Percentiles rank a stretch among this genome's conserved stretches.
These are phyloP conservation scores for Coprinopsis strossmayeri DNA, from an alignment of 768 basidiomycete species.

Conservation along the genomic window DNA sequence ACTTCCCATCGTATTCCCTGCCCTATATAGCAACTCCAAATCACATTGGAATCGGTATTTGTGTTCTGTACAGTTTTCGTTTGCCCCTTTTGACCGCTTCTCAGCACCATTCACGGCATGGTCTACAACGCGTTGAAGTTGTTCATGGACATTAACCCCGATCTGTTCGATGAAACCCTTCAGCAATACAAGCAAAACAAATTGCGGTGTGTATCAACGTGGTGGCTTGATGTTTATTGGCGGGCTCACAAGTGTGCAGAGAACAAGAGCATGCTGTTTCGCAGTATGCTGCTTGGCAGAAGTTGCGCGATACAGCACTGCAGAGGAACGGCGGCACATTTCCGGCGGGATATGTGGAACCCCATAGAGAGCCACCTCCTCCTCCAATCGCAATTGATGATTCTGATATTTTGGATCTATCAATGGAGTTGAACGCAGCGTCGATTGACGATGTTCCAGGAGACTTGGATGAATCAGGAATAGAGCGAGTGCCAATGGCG, in stretches of 20 bases:
- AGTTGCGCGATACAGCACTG: slow-evolving; percentile 69
- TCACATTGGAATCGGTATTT: slow-evolving; percentile 97
- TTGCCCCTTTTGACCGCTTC: slow-evolving; percentile 8
- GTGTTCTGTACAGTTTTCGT: slow-evolving; percentile 9
- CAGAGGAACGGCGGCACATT: slow-evolving; percentile 66
- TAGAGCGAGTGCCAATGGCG: slow-evolving; percentile 88
- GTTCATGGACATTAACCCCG: slow-evolving; percentile 99
- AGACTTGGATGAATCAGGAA: slow-evolving; percentile 72
- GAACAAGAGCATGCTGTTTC: slow-evolving; percentile 82
- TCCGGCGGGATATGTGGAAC: slow-evolving; percentile 64
- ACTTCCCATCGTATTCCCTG: slow-evolving; percentile 95
- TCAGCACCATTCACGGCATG: slow-evolving; percentile 97
- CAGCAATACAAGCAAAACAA: slow-evolving; percentile 88
- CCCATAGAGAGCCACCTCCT: slow-evolving; percentile 68
- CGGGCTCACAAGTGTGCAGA: slow-evolving; percentile 45
- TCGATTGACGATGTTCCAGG: slow-evolving; percentile 69
- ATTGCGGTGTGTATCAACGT: slow-evolving; percentile 56
- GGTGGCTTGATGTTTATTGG: slow-evolving; percentile 1
- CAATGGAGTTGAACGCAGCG: slow-evolving; percentile 82
- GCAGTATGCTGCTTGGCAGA: slow-evolving; percentile 89
- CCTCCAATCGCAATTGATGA: slow-evolving; percentile 76
- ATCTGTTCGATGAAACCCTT: slow-evolving; percentile 90
- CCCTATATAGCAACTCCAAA: slow-evolving; percentile 91
- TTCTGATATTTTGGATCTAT: slow-evolving; percentile 79
- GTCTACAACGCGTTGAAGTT: slow-evolving; percentile 97